Conservation (phyloP, 2,329 filamentous ascomycete genomes). For the Colletotrichum graminicola region DNA sequence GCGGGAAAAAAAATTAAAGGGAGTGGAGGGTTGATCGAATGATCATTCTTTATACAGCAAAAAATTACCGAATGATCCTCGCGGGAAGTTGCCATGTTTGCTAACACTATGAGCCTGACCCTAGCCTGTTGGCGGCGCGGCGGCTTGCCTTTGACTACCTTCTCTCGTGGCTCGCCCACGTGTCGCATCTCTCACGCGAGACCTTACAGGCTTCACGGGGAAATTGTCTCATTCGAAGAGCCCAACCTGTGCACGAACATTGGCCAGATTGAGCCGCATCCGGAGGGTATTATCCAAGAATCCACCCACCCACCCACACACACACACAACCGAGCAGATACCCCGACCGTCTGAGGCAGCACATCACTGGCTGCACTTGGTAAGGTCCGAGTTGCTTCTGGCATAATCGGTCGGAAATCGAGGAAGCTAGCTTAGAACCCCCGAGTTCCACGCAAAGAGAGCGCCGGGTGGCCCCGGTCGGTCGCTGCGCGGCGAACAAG, state of each 20-base stretch:
- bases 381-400: slow-evolving; percentile 18
- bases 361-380: not conserved
- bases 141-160: not conserved
- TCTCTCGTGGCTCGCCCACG: slow-evolving; percentile 12
- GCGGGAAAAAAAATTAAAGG: not conserved
- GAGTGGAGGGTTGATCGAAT: not conserved
- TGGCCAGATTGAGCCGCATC: not conserved
- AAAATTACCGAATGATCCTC: not conserved
- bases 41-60: not conserved
- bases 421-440: slow-evolving; percentile 1
- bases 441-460: not conserved
- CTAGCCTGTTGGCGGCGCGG: slow-evolving; percentile 8
- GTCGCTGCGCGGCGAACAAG: not conserved
- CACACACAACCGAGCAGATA: not conserved
- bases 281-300: slow-evolving; percentile 13
- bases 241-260: not conserved
- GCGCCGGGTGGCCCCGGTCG: slow-evolving; percentile 11
- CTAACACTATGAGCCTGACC: not conserved
- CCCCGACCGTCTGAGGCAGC: not conserved
- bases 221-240: not conserved
- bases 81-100: not conserved
- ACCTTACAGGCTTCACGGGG: not conserved
- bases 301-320: not conserved
- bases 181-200: slow-evolving; percentile 8
- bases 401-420: slow-evolving; percentile 14